Evolutionary conservation across 2,329 filamentous ascomycete species (phyloP).

Genomic region (Phoma sp.): DNA sequence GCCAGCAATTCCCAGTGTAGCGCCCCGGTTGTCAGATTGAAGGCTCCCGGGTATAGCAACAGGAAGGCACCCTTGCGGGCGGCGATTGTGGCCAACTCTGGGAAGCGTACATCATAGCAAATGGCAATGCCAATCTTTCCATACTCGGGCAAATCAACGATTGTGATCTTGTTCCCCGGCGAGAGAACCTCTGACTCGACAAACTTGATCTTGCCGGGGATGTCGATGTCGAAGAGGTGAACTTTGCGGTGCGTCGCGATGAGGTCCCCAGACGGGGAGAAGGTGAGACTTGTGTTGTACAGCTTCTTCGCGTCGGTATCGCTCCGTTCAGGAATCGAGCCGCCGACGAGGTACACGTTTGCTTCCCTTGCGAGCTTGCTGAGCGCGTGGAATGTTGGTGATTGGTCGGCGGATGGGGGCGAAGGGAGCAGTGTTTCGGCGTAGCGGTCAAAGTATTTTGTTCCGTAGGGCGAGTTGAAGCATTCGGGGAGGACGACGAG

Average conservation of each 20-base stretch:
- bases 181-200: slow-evolving; percentile 87
- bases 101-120: slow-evolving; percentile 98
- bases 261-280: slow-evolving; percentile 77
- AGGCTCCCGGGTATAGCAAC: slow-evolving; percentile 93
- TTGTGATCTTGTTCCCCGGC: slow-evolving; percentile 82
- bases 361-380: slow-evolving; percentile 80
- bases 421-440: slow-evolving; percentile 86
- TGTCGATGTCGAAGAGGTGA: slow-evolving; percentile 97
- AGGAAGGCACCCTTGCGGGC: slow-evolving; percentile 86
- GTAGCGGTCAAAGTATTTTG: slow-evolving; percentile 87
- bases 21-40: slow-evolving; percentile 91
- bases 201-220: slow-evolving; percentile 93
- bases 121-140: slow-evolving; percentile 88
- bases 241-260: slow-evolving; percentile 92
- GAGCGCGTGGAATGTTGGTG: slow-evolving; percentile 86
- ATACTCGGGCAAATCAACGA: slow-evolving; percentile 87
- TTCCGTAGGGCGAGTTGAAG: slow-evolving; percentile 98
- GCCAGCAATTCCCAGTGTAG: slow-evolving; percentile 90
- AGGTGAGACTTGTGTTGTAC: slow-evolving; percentile 91
- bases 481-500: slow-evolving; percentile 95
- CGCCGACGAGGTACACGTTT: slow-evolving; percentile 82
- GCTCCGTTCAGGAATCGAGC: slow-evolving; percentile 87
- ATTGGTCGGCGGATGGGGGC: slow-evolving; percentile 76
- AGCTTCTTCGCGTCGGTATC: slow-evolving; percentile 66
- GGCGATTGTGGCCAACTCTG: slow-evolving; percentile 88